Evolutionary conservation across 768 basidiomycete species (phyloP).

Genomic region (Leccinum aurantiacum): DNA sequence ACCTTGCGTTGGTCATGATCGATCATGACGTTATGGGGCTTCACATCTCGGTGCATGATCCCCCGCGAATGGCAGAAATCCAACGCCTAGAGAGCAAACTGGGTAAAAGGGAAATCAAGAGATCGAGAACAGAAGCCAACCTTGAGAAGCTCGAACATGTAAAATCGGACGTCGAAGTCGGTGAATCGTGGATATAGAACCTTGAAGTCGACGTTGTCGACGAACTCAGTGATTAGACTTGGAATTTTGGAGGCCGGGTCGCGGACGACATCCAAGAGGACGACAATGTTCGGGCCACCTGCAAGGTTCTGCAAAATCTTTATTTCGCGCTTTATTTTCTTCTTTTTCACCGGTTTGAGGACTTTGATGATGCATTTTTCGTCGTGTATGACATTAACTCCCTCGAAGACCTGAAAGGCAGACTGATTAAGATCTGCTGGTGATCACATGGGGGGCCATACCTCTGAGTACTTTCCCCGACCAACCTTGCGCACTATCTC

Average conservation of each 20-base stretch:
- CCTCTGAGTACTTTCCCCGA: conserved; percentile 94
- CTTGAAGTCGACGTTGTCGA: conserved; percentile 98
- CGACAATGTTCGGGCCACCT: conserved; percentile 93
- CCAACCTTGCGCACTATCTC: conserved; percentile 97
- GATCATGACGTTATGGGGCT: conserved; percentile 99
- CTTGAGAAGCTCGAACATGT: conserved; percentile 96
- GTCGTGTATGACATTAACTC: conserved; percentile 85
- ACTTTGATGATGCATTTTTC: conserved; percentile 99
- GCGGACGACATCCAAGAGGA: conserved; percentile 91
- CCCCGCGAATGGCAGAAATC: conserved; percentile 99
- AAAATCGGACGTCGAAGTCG: conserved; percentile 93
- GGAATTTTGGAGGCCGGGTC: conserved; percentile 97
- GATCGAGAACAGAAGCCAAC: conserved; percentile 36
- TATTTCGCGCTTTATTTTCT: conserved; percentile 99
- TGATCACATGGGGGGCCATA: conserved; percentile 32
- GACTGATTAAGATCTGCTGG: conserved; percentile 15
- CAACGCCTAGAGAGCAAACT: conserved; percentile 58
- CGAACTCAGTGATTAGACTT: conserved; percentile 95
- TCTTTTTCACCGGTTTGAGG: conserved; percentile 98
- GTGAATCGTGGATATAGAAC: conserved; percentile 93
- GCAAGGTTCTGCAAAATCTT: conserved; percentile 97
- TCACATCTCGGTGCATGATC: conserved; percentile 98
- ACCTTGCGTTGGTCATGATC: conserved; percentile 97
- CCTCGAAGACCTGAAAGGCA: conserved; percentile 77
- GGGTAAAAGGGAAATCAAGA: background rate